Evolutionary conservation across 345 rosid species (phyloP).

Genomic region (Hypericum perforatum): DNA sequence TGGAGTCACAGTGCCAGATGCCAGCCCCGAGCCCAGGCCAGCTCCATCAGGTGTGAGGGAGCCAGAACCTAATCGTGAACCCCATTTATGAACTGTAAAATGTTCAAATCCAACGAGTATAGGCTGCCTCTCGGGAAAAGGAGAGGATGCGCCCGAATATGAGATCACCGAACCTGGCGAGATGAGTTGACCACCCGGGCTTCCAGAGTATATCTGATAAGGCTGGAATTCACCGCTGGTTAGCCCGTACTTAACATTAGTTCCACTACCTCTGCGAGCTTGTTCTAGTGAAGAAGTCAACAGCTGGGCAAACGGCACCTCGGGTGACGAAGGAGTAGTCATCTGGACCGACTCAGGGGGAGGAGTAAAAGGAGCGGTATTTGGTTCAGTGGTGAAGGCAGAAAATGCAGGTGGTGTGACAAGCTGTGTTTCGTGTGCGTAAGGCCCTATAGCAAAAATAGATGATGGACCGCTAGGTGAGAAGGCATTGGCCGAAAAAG

Average conservation of each 20-base stretch:
- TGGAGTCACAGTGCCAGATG: slow-evolving; percentile 80
- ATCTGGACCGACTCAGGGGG: slow-evolving; percentile 75
- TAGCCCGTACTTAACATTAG: slow-evolving; percentile 45
- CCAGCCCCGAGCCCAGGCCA: slow-evolving; percentile 18
- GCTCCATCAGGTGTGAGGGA: slow-evolving; percentile 20
- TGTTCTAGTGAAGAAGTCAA: slow-evolving; percentile 81
- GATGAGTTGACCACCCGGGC: slow-evolving; percentile 69
- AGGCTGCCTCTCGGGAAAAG: slow-evolving; percentile 60
- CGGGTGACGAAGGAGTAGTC: slow-evolving; percentile 92
- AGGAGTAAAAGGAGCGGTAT: slow-evolving; percentile 89
- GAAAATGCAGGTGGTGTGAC: slow-evolving; percentile 97
- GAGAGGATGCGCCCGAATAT: slow-evolving; percentile 80
- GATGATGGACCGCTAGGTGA: slow-evolving; percentile 67
- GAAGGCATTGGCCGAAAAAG: slow-evolving; percentile 40
- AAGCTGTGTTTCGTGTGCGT: slow-evolving; percentile 86
- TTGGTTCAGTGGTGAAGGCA: slow-evolving; percentile 81
- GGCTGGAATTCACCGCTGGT: slow-evolving; percentile 65
- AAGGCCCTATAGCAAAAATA: slow-evolving; percentile 72
- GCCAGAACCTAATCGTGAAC: slow-evolving; percentile 51
- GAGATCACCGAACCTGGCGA: slow-evolving; percentile 79
- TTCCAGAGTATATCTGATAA: slow-evolving; percentile 56
- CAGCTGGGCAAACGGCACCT: slow-evolving; percentile 87
- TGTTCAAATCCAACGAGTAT: slow-evolving; percentile 60
- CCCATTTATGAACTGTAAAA: slow-evolving; percentile 67
- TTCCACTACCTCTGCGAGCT: slow-evolving; percentile 54